Percentiles rank a stretch among this genome's conserved stretches.
These are phyloP conservation scores for Alternaria sp. DNA, from an alignment of 2,329 filamentous ascomycete species.

Conservation along the genomic window DNA sequence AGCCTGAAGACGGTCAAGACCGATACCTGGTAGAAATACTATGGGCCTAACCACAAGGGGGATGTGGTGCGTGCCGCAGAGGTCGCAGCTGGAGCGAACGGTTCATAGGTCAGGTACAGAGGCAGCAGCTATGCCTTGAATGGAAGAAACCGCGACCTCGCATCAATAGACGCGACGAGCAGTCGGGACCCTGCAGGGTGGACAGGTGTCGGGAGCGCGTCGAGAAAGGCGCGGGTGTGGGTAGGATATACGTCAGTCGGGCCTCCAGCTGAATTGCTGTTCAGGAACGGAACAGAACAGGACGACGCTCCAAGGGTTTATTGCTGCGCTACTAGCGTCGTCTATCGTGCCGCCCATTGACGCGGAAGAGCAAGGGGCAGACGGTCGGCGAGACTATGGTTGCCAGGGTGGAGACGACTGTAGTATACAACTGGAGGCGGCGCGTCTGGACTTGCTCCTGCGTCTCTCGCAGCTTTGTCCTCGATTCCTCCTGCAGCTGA, in stretches of 20 bases:
- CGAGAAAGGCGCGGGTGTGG: not conserved
- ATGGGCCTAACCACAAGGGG: slow-evolving; percentile 15
- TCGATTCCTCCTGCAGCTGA: not conserved
- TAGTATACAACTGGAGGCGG: slow-evolving; percentile 6
- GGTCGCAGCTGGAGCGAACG: slow-evolving; percentile 10
- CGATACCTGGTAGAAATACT: slow-evolving; percentile 10
- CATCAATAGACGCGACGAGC: slow-evolving; percentile 4
- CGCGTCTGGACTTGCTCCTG: slow-evolving; percentile 2
- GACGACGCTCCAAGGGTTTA: slow-evolving; percentile 9
- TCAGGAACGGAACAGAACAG: not conserved
- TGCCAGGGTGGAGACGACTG: not conserved
- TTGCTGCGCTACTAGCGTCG: slow-evolving; percentile 15
- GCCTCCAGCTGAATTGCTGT: not conserved
- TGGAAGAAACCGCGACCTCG: not conserved
- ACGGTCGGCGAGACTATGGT: slow-evolving; percentile 8
- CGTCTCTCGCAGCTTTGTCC: not conserved
- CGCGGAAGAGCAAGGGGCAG: slow-evolving; percentile 9
- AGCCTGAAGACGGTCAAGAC: slow-evolving; percentile 15
- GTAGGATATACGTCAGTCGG: not conserved
- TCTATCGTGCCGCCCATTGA: slow-evolving; percentile 10
- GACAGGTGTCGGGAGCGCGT: not conserved
- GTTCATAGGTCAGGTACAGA: slow-evolving; percentile 11
- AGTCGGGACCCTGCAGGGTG: not conserved
- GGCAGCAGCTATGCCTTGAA: not conserved
- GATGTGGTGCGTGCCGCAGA: slow-evolving; percentile 11